Conservation (phyloP, 768 basidiomycete genomes). For the Termitomyces sp. region DNA sequence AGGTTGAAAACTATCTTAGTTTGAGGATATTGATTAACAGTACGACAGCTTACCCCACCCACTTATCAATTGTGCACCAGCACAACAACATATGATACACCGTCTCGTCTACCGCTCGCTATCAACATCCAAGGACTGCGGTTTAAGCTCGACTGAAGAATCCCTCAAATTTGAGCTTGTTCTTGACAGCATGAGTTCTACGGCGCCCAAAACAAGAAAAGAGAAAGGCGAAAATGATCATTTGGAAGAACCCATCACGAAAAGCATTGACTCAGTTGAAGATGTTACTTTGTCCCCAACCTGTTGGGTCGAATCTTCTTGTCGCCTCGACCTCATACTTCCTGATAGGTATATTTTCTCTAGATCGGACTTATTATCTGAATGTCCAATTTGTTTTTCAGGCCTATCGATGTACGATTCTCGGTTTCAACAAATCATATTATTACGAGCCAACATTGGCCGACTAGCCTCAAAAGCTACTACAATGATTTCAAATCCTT, state of each 20-base stretch:
- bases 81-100: slow-evolving; percentile 34
- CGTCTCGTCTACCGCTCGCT: slow-evolving; percentile 46
- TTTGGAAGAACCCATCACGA: background rate
- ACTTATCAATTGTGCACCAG: slow-evolving; percentile 25
- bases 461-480: slow-evolving; percentile 40
- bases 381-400: slow-evolving; percentile 18
- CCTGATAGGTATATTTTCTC: slow-evolving; percentile 47
- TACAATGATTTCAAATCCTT: slow-evolving; percentile 32
- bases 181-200: slow-evolving; percentile 13
- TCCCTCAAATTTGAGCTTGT: slow-evolving; percentile 39
- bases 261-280: background rate
- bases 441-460: slow-evolving; percentile 30
- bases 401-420: slow-evolving; percentile 58
- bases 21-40: background rate
- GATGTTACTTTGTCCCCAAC: slow-evolving; percentile 10
- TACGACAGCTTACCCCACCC: slow-evolving; percentile 34
- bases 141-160: slow-evolving; percentile 11
- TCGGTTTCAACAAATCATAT: slow-evolving; percentile 30
- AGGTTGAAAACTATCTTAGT: slow-evolving; percentile 31
- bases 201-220: background rate
- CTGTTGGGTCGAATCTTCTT: slow-evolving; percentile 35
- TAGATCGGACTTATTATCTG: background rate
- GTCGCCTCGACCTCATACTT: slow-evolving; percentile 46
- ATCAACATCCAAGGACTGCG: slow-evolving; percentile 5
- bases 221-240: background rate